Evolutionary conservation across 192 early-diverging fungal species (phyloP).

Genomic region (Coemansia sp.): DNA sequence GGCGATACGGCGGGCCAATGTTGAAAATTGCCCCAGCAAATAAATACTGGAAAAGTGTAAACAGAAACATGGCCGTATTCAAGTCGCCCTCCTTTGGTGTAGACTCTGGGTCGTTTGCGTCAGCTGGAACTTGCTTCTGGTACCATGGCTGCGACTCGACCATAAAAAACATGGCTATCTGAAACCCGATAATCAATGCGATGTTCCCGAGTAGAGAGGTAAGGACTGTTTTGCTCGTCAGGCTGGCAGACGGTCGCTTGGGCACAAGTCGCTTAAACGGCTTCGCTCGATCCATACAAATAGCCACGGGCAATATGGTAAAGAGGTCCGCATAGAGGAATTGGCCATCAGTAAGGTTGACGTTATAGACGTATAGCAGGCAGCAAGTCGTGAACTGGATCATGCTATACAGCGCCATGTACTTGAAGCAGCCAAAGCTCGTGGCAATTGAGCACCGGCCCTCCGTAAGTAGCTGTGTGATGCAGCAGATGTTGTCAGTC

Average conservation of each 20-base stretch:
- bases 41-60: constrained; percentile 91
- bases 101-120: constrained; percentile 56
- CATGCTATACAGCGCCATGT: constrained; percentile 94
- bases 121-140: constrained; percentile 25
- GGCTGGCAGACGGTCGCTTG: constrained; percentile 82
- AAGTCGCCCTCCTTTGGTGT: constrained; percentile 63
- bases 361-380: constrained; percentile 79
- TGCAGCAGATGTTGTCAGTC: constrained; percentile 80
- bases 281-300: constrained; percentile 80
- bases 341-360: constrained; percentile 88
- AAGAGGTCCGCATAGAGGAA: constrained; percentile 92
- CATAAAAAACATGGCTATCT: constrained; percentile 67
- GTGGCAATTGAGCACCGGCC: constrained; percentile 97
- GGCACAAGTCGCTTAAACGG: constrained; percentile 65
- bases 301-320: constrained; percentile 79
- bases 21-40: constrained; percentile 85
- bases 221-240: constrained; percentile 84
- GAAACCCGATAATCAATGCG: constrained; percentile 74
- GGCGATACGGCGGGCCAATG: constrained; percentile 92
- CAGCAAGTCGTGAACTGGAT: constrained; percentile 96
- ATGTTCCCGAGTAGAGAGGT: constrained; percentile 85
- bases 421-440: constrained; percentile 97
- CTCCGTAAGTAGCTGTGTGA: constrained; percentile 80
- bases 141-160: constrained; percentile 80
- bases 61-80: constrained; percentile 81